A percentile compares a stretch with the other conserved stretches of the same genome.
These are phyloP conservation scores for Penicillium tannophilum DNA, from an alignment of 495 filamentous ascomycete species.

Conservation along the genomic window DNA sequence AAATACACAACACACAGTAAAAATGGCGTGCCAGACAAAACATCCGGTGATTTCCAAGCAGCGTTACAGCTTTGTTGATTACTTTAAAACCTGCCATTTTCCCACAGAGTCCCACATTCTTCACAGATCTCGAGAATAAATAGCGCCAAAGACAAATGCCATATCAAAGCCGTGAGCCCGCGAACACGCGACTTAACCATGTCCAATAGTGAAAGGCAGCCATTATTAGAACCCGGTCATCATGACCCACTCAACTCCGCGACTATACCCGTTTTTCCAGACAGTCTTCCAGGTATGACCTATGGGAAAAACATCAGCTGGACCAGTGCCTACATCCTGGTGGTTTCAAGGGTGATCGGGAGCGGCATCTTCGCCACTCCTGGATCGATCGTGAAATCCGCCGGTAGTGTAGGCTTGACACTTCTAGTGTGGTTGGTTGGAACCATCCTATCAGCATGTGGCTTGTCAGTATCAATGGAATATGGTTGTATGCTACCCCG, in stretches of 20 bases:
- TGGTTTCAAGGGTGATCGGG: conserved; percentile 74
- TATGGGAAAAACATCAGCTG: conserved; percentile 52
- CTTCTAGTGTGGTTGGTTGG: conserved; percentile 66
- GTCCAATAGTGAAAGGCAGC: conserved; percentile 27
- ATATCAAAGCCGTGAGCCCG: neutral
- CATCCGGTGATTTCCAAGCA: conserved; percentile 10
- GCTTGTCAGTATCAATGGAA: conserved; percentile 63
- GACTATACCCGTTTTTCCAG: conserved; percentile 8
- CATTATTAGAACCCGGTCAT: conserved; percentile 25
- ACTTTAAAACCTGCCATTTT: neutral
- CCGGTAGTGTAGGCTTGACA: conserved; percentile 68
- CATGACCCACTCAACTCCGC: conserved; percentile 6
- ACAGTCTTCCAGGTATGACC: conserved; percentile 19
- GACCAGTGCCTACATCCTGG: conserved; percentile 72
- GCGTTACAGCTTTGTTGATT: neutral
- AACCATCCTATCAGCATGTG: conserved; percentile 60
- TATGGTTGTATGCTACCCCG: conserved; percentile 73
- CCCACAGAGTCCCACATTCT: neutral
- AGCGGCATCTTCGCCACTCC: conserved; percentile 77
- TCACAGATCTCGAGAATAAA: neutral
- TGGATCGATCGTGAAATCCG: conserved; percentile 64
- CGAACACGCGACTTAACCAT: neutral
- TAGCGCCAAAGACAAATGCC: neutral
- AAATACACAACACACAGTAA: neutral
- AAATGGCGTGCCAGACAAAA: conserved; percentile 9